Conservation (phyloP, 768 basidiomycete genomes). For the Boletus rex-veris region DNA sequence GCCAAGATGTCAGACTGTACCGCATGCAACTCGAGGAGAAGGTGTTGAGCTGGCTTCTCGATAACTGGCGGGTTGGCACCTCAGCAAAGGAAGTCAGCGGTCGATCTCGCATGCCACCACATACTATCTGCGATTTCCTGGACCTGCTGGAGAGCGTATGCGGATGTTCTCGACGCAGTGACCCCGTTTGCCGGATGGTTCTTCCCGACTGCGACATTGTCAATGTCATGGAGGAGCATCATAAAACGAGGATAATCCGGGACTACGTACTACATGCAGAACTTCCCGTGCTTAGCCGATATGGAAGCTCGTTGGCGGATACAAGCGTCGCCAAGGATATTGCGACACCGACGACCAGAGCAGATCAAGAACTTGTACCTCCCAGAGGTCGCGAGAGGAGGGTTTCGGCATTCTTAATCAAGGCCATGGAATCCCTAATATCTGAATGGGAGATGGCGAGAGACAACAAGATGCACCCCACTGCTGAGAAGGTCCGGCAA, state of each 20-base stretch:
- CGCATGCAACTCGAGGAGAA: slow-evolving; percentile 86
- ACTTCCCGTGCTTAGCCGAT: slow-evolving; percentile 43
- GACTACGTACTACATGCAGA: slow-evolving; percentile 67
- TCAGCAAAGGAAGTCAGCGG: slow-evolving; percentile 36
- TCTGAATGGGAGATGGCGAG: slow-evolving; percentile 47
- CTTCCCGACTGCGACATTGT: slow-evolving; percentile 72
- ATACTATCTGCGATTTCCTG: slow-evolving; percentile 59
- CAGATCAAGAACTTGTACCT: slow-evolving; percentile 36
- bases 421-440: slow-evolving; percentile 51
- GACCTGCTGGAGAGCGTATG: slow-evolving; percentile 63
- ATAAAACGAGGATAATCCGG: slow-evolving; percentile 54
- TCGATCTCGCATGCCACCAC: slow-evolving; percentile 45
- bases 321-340: slow-evolving; percentile 1
- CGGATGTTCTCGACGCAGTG: slow-evolving; percentile 44
- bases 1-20: slow-evolving; percentile 79
- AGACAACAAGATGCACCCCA: slow-evolving; percentile 36
- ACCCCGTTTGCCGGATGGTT: slow-evolving; percentile 45
- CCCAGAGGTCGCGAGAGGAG: slow-evolving; percentile 59
- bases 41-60: slow-evolving; percentile 75
- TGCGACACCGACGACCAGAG: slow-evolving; percentile 3
- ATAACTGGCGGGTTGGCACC: slow-evolving; percentile 58
- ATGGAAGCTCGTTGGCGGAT: slow-evolving; percentile 4
- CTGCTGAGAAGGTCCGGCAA: slow-evolving; percentile 62
- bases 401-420: slow-evolving; percentile 59
- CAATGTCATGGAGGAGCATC: slow-evolving; percentile 56